phyloP scores from a whole-genome alignment of 176 grass and related monocot genomes.

The Guadua angustifolia region DNA sequence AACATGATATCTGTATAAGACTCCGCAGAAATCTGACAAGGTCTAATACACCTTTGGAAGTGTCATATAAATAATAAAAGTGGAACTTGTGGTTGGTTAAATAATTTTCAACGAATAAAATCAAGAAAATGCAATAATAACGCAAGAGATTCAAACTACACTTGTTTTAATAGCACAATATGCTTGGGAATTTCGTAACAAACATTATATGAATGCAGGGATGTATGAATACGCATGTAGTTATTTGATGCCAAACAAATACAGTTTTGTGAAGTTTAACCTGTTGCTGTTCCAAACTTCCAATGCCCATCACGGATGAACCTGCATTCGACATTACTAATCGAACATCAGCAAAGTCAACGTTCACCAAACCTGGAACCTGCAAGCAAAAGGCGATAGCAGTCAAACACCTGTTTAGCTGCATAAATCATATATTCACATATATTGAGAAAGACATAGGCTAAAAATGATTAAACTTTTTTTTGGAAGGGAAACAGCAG shows the following conservation, averaged over 20 bases:
- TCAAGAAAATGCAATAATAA: background rate
- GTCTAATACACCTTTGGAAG: background rate
- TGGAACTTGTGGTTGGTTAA: background rate
- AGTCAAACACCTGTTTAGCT: conserved; percentile 12
- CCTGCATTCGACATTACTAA: conserved; percentile 89
- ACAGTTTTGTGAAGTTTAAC: conserved; percentile 35
- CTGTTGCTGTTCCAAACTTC: conserved; percentile 91
- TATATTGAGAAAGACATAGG: conserved; percentile 16
- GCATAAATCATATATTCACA: conserved; percentile 8
- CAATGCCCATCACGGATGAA: conserved; percentile 98
- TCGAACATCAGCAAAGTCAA: conserved; percentile 93
- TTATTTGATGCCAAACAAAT: conserved; percentile 18
- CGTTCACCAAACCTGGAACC: conserved; percentile 94
- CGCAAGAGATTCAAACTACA: background rate
- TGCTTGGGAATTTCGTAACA: background rate
- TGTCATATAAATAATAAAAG: background rate
- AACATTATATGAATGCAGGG: background rate
- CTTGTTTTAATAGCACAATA: background rate
- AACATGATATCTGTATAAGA: background rate
- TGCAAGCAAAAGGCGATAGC: conserved; percentile 36
- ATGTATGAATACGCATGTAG: background rate
- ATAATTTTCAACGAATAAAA: background rate
- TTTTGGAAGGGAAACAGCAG: no score
- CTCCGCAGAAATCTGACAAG: no score
- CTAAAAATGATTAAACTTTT: conserved; percentile 14